These are phyloP conservation scores for Trichopus zeylanicus DNA, from an alignment of 116 monocot species.

Conservation along the genomic window DNA sequence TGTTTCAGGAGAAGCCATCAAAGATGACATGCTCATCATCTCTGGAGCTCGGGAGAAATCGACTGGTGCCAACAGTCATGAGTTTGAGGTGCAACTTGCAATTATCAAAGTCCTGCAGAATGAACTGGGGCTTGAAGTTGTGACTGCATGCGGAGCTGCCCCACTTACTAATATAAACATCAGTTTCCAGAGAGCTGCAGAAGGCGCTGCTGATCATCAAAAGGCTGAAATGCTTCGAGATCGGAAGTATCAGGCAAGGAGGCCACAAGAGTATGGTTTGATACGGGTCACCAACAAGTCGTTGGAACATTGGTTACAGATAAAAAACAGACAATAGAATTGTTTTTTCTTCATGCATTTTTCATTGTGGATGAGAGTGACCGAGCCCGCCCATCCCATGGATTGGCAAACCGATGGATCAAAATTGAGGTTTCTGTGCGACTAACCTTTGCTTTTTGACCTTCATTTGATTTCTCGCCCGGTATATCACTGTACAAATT, in stretches of 20 bases:
- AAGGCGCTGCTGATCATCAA: background rate
- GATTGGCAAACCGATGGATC: no score
- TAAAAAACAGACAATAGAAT: constrained; percentile 9
- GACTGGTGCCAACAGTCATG: background rate
- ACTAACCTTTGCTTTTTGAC: no score
- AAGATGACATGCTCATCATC: constrained; percentile 69
- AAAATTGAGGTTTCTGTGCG: no score
- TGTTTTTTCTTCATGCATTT: no score
- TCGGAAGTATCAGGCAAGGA: constrained; percentile 22
- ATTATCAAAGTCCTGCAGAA: constrained; percentile 42
- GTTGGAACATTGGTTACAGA: constrained; percentile 37
- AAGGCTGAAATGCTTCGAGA: constrained; percentile 3
- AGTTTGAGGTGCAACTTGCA: constrained; percentile 43
- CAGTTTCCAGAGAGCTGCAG: background rate
- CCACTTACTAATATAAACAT: no score
- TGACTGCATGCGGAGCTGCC: constrained; percentile 17
- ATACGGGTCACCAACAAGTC: constrained; percentile 35
- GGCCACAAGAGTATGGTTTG: constrained; percentile 39
- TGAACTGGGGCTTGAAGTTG: constrained; percentile 57
- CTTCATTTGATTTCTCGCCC: no score
- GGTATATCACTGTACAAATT: no score
- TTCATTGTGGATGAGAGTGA: no score
- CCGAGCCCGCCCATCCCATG: no score
- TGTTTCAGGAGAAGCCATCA: constrained; percentile 29
- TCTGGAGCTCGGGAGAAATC: constrained; percentile 8